phyloP scores from a whole-genome alignment of 78 protist species.

The Dictyostelium discoideum region DNA sequence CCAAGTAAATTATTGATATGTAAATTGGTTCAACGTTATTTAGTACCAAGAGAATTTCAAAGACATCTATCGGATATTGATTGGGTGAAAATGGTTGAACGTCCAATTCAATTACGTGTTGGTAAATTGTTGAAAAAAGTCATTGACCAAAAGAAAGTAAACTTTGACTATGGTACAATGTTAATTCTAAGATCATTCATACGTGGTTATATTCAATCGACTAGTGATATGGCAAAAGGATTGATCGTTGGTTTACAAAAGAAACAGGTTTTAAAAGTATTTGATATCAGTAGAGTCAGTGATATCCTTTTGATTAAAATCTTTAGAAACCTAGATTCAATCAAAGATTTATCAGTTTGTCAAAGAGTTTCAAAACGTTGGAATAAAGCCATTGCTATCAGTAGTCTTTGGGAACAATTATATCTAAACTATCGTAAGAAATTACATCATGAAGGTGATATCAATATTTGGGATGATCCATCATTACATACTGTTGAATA shows the following conservation, averaged over 20 bases:
- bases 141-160: constrained; percentile 34
- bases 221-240: constrained; percentile 58
- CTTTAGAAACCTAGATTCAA: neutral
- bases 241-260: constrained; percentile 23
- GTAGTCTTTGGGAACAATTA: constrained; percentile 58
- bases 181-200: constrained; percentile 40
- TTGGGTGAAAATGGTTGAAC: constrained; percentile 49
- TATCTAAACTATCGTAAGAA: neutral
- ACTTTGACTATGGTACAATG: constrained; percentile 36
- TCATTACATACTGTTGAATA: neutral
- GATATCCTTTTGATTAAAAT: constrained; percentile 22
- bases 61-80: neutral
- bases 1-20: constrained; percentile 19
- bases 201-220: constrained; percentile 8
- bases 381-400: neutral
- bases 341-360: neutral
- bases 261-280: neutral
- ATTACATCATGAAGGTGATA: constrained; percentile 9
- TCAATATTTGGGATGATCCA: constrained; percentile 72
- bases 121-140: constrained; percentile 50
- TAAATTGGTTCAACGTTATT: constrained; percentile 48
- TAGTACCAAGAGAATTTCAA: constrained; percentile 48
- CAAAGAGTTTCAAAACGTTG: constrained; percentile 39
- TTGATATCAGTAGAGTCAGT: neutral
- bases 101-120: constrained; percentile 69